These are phyloP conservation scores for Phytophthora tubulina DNA, from an alignment of 352 stramenopile species.

Conservation along the genomic window DNA sequence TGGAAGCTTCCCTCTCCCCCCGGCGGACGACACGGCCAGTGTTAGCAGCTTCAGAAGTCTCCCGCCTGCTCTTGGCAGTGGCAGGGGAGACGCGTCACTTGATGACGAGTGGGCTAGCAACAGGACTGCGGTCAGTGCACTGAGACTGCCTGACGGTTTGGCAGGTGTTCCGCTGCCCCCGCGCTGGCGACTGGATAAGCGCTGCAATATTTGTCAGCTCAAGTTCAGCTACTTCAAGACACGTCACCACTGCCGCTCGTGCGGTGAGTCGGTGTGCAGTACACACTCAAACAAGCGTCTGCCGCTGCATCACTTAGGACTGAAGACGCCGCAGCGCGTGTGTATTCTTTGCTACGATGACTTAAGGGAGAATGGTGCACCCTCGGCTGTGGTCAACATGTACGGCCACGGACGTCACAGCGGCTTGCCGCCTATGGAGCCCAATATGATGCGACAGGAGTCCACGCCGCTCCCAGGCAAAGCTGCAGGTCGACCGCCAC, in stretches of 20 bases:
- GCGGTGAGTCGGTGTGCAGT: conserved; percentile 86
- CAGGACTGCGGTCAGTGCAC: conserved; percentile 32
- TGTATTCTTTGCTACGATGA: conserved; percentile 88
- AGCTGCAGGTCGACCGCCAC: conserved; percentile 31
- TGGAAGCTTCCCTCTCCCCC: conserved; percentile 29
- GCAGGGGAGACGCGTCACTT: conserved; percentile 15
- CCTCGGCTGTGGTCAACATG: conserved; percentile 83
- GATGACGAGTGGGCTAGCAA: conserved; percentile 37
- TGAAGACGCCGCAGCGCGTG: conserved; percentile 74
- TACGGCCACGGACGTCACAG: conserved; percentile 49
- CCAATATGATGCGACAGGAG: conserved; percentile 41
- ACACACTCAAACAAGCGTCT: conserved; percentile 81
- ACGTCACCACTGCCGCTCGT: conserved; percentile 91
- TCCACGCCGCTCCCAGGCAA: conserved; percentile 41
- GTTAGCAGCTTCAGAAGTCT: conserved; percentile 44
- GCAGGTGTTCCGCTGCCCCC: conserved; percentile 57
- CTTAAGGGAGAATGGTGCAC: conserved; percentile 75
- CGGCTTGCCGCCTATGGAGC: conserved; percentile 42
- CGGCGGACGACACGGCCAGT: conserved; percentile 37
- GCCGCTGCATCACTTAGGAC: conserved; percentile 65
- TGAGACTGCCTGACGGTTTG: conserved; percentile 45
- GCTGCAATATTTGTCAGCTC: conserved; percentile 85
- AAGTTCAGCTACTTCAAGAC: conserved; percentile 91
- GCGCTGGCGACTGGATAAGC: conserved; percentile 77
- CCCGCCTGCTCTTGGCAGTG: conserved; percentile 19